Base-by-base conservation (phyloP, 495 filamentous ascomycete species). In the Trichoderma orchidacearum region DNA sequence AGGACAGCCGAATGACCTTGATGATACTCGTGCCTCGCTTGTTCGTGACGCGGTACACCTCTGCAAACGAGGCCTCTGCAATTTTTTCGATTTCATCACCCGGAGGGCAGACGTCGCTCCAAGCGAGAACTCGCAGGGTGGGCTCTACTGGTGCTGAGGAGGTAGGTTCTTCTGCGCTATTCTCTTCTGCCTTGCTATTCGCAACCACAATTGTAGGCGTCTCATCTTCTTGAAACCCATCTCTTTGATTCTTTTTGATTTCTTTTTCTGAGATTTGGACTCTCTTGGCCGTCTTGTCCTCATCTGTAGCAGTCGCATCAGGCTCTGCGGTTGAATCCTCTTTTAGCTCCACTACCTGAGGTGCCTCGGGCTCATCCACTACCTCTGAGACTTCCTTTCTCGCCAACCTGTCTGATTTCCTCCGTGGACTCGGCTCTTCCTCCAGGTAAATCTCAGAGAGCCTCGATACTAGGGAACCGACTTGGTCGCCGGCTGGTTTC, bases 51-150 rank as follows among this genome's bases (percentile, higher is more conserved):
- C 81, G 78, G 64, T 85, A 87, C 9, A 87, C 81, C 64, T 87
- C 83, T 18, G 81, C 80, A 59, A 79, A 87, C 3, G 82, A 85
- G 2, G 82, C 83, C 65, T 87, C 83, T 15, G 83, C 83, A 58
- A 87, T 85, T 64, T 87, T 87, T 12, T 68, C 64, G 17, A 87
- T 72, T 28, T 65, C 56, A 62, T 79, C 74, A 30, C 70, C 66
- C 1, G 67, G 57, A 3, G 72, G 68, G 48, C 81, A 76, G 50
- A 80, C 66, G 28, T 76, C 70, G 54, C 70, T 57, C 81, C 81
- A 86, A 15, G 68, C 66, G 25, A 76, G 61, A 11, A 70, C 59
- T 25, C 67, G 66, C 21, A 75, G 59, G 15, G 36, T 3, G 18
- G 21, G n/a, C 18, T 48, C 41, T 5, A 25, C 5, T 9, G 2